Base-by-base conservation (phyloP, 352 stramenopile genomes). In the Pythium aquatile region DNA sequence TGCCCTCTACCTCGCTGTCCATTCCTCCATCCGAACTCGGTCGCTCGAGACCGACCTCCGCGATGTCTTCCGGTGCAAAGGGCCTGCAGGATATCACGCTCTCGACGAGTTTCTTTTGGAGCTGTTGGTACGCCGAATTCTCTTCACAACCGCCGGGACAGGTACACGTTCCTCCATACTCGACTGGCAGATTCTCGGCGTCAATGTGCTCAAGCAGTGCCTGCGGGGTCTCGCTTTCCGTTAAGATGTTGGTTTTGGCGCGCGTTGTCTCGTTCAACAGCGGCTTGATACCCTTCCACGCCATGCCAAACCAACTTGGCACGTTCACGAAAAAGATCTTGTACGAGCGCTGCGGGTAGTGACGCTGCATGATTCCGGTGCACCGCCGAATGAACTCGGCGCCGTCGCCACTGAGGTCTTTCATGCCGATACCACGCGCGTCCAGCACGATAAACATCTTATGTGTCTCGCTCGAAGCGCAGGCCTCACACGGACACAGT, bases 321-420 rank as follows among this genome's bases (percentile, higher is more conserved):
- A 96, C 91, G 60, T 97, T 97, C 48, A 97, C 74, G 47, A 97
- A 83, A 62, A 97, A 96, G 58, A 97, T 97, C 70, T 96, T 96
- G 77, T 85, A 90, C 46, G 85, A 96, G 5, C 85, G 78, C 72
- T 97, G 87, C 17, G 87, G 85, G 56, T 97, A 97, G 70, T 97
- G 86, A 11, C 74, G 74, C 64, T 94, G 84, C 78, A 97, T 93
- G 60, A 87, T 81, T n/a, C 85, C 80, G 1, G 85, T 90, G 55
- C 83, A 91, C n/a, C 74, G 68, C 8, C 85, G 78, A 8, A 96
- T 80, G 63, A 96, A 97, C 63, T 96, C 87, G 37, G 89, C 81
- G n/a, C 72, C 71, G 9, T 95, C 86, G 0, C 84, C 86, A 6
- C 78, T 78, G 57, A 95, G 76, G 52, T 95, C 84, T 26, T 75